Evolutionary conservation across 148 eudicot genomes (phyloP).

Genomic region (Amaranthus palmeri): DNA sequence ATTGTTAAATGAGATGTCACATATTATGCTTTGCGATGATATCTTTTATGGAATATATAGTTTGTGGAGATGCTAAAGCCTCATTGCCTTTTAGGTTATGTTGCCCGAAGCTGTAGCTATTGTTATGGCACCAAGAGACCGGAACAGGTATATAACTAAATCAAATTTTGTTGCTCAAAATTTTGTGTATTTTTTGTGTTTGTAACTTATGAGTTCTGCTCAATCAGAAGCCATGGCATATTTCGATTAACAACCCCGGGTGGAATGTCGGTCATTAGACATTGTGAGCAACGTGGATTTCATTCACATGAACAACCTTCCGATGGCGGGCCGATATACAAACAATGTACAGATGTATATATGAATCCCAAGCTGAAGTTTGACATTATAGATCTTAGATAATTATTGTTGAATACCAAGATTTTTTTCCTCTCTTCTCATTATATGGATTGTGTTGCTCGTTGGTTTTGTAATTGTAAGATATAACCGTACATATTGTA

Average conservation of each 20-base stretch:
- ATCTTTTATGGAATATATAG: not conserved
- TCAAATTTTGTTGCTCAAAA: not conserved
- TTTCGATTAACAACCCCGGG: conserved; percentile 94
- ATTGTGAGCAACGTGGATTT: conserved; percentile 89
- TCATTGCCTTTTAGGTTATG: conserved; percentile 56
- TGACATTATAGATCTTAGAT: conserved; percentile 86
- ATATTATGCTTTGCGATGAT: not conserved
- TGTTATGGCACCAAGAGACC: conserved; percentile 94
- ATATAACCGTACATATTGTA: conserved; percentile 28
- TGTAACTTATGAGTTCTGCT: conserved; percentile 7
- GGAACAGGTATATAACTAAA: conserved; percentile 48
- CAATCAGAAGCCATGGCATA: conserved; percentile 78
- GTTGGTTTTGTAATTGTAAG: not conserved
- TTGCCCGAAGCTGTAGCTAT: conserved; percentile 94
- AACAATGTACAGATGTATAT: conserved; percentile 94
- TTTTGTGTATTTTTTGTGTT: not conserved
- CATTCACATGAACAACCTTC: conserved; percentile 92
- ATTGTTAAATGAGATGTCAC: not conserved
- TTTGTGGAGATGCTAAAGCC: not conserved
- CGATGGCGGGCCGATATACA: conserved; percentile 90
- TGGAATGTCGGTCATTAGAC: conserved; percentile 88
- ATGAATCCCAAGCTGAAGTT: conserved; percentile 66
- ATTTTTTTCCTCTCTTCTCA: not conserved
- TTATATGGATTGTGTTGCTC: not conserved
- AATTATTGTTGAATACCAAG: conserved; percentile 20